phyloP scores from a whole-genome alignment of 2,329 filamentous ascomycete species.

The Phialemoniopsis sp. region DNA sequence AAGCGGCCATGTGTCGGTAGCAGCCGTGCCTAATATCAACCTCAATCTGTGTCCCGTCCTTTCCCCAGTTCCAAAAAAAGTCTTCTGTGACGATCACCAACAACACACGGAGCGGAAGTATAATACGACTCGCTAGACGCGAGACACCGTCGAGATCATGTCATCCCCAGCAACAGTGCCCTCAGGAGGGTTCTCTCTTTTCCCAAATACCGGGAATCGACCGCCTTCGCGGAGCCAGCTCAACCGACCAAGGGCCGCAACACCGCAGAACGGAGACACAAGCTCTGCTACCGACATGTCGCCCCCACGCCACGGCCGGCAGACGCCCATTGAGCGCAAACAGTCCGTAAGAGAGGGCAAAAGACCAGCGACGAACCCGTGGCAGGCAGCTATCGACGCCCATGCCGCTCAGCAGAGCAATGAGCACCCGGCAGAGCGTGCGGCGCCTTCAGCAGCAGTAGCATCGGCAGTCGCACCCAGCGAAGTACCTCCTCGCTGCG shows the following conservation, averaged over 20 bases:
- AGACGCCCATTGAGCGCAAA: conserved; percentile 23
- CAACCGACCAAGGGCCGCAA: conserved; percentile 27
- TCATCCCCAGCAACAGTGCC: conserved; percentile 27
- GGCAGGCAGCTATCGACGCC: conserved; percentile 15
- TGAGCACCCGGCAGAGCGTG: background rate
- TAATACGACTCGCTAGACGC: background rate
- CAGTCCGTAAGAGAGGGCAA: conserved; percentile 28
- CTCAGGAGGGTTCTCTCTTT: conserved; percentile 51
- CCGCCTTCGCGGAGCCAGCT: conserved; percentile 39
- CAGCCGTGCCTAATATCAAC: background rate
- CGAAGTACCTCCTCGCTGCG: conserved; percentile 39
- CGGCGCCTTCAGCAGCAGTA: background rate
- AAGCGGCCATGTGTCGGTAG: background rate
- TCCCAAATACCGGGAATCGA: conserved; percentile 43
- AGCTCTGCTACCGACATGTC: conserved; percentile 17
- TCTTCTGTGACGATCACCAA: too few relatives aligned
- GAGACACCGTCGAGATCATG: conserved; percentile 22
- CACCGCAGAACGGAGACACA: conserved; percentile 24
- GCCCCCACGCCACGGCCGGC: conserved; percentile 23
- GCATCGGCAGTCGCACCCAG: conserved; percentile 33
- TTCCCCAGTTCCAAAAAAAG: background rate
- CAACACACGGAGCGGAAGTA: too few relatives aligned
- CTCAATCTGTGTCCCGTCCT: background rate
- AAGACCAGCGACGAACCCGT: conserved; percentile 15
- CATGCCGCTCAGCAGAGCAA: conserved; percentile 2